Evolutionary conservation across 805 yeast genomes (phyloP).

Genomic region (Jamesozyma lodderae): DNA sequence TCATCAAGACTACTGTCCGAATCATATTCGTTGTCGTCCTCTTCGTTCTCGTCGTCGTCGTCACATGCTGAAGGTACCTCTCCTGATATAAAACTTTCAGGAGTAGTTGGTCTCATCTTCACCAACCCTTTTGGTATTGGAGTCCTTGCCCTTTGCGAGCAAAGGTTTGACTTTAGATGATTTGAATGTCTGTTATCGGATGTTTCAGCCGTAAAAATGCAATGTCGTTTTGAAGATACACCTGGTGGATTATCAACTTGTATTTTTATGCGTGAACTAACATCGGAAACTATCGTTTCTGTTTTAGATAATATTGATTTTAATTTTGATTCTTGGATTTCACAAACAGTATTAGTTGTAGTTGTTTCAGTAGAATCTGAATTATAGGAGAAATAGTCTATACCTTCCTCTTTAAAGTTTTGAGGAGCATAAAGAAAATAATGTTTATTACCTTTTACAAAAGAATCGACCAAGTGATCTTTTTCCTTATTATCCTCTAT

Average conservation of each 20-base stretch:
- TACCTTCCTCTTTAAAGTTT: conserved; percentile 11
- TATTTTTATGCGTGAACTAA: too few species aligned
- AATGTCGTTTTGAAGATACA: too few species aligned
- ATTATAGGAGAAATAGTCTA: conserved; percentile 15
- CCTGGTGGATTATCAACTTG: too few species aligned
- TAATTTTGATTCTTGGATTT: not conserved
- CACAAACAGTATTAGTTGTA: not conserved
- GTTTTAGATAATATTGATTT: not conserved
- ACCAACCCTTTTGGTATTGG: conserved; percentile 7
- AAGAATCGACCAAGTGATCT: conserved; percentile 3
- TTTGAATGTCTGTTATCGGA: too few species aligned
- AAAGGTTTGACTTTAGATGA: too few species aligned
- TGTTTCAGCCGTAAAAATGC: too few species aligned
- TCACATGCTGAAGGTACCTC: not conserved
- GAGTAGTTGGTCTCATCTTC: not conserved
- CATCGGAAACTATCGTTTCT: too few species aligned
- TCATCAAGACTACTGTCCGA: conserved; percentile 6
- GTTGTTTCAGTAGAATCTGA: not conserved
- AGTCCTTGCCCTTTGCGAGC: conserved; percentile 9
- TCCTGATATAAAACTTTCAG: conserved; percentile 4
- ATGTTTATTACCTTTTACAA: conserved; percentile 1
- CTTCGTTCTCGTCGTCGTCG: conserved; percentile 6
- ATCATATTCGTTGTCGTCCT: conserved; percentile 6
- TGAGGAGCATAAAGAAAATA: conserved; percentile 9
- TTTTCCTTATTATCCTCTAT: not conserved